Conservation (phyloP, 2,329 filamentous ascomycete genomes). For the Clarireedia homoeocarpa region DNA sequence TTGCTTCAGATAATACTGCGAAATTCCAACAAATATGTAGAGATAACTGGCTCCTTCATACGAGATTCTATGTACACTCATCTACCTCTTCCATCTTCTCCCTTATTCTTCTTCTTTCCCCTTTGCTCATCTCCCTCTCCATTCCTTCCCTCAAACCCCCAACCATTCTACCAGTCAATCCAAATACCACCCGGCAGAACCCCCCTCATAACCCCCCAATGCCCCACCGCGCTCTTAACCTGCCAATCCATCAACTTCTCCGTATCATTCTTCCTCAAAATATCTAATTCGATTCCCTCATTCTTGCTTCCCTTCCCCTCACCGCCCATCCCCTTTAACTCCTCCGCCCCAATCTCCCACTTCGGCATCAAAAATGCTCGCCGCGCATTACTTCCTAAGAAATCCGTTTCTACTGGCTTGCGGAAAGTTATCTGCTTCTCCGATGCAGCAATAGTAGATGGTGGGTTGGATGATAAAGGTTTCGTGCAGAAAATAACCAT, state of each 20-base stretch:
- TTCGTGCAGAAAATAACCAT: slow-evolving; percentile 82
- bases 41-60: no score
- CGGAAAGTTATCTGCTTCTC: slow-evolving; percentile 40
- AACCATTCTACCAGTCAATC: slow-evolving; percentile 66
- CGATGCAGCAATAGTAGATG: slow-evolving; percentile 32
- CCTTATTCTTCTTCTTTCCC: background rate
- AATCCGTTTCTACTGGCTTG: slow-evolving; percentile 54
- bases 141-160: no score
- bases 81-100: no score
- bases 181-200: slow-evolving; percentile 74
- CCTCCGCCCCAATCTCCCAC: slow-evolving; percentile 49
- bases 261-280: slow-evolving; percentile 58
- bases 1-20: no score
- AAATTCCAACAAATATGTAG: no score
- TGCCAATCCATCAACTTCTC: slow-evolving; percentile 63
- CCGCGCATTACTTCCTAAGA: slow-evolving; percentile 63
- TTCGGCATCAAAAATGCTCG: slow-evolving; percentile 63
- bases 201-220: slow-evolving; percentile 87
- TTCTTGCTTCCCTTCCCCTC: slow-evolving; percentile 23
- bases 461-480: slow-evolving; percentile 32
- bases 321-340: slow-evolving; percentile 12
- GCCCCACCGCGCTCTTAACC: slow-evolving; percentile 66
- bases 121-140: background rate
- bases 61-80: no score
- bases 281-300: slow-evolving; percentile 32